Evolutionary conservation across 2,329 filamentous ascomycete species (phyloP).

Genomic region (Acrocalymma vagum): DNA sequence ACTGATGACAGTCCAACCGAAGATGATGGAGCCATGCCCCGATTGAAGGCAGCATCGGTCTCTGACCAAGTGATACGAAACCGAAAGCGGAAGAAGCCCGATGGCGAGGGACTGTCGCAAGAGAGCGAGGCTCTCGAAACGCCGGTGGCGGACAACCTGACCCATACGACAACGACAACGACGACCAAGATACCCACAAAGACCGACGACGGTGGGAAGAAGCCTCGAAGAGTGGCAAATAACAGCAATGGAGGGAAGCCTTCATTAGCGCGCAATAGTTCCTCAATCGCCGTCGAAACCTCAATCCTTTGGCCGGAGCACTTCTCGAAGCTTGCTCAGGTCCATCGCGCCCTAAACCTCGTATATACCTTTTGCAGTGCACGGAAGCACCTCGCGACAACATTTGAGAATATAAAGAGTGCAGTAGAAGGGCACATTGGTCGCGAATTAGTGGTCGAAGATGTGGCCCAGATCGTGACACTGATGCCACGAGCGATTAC

Average conservation of each 20-base stretch:
- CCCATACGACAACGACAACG: slow-evolving; percentile 25
- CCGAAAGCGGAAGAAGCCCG: slow-evolving; percentile 48
- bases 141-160: slow-evolving; percentile 8
- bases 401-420: slow-evolving; percentile 85
- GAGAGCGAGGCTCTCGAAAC: slow-evolving; percentile 16
- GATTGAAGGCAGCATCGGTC: slow-evolving; percentile 54
- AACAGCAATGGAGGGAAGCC: slow-evolving; percentile 43
- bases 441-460: slow-evolving; percentile 72
- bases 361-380: slow-evolving; percentile 96
- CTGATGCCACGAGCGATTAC: slow-evolving; percentile 80
- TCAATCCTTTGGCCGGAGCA: slow-evolving; percentile 75
- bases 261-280: slow-evolving; percentile 51
- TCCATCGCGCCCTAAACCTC: slow-evolving; percentile 85
- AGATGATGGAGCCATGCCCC: too few relatives aligned
- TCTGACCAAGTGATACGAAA: slow-evolving; percentile 56
- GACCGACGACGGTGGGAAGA: slow-evolving; percentile 64
- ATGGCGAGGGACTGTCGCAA: slow-evolving; percentile 26
- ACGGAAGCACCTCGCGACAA: slow-evolving; percentile 89
- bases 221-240: slow-evolving; percentile 57
- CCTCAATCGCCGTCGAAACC: slow-evolving; percentile 60
- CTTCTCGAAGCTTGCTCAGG: slow-evolving; percentile 77
- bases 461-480: slow-evolving; percentile 83
- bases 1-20: too few relatives aligned
- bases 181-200: slow-evolving; percentile 63
- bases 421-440: slow-evolving; percentile 86